Evolutionary conservation across 78 protist genomes (phyloP).

Genomic region (Reticulomyxa filosa): DNA sequence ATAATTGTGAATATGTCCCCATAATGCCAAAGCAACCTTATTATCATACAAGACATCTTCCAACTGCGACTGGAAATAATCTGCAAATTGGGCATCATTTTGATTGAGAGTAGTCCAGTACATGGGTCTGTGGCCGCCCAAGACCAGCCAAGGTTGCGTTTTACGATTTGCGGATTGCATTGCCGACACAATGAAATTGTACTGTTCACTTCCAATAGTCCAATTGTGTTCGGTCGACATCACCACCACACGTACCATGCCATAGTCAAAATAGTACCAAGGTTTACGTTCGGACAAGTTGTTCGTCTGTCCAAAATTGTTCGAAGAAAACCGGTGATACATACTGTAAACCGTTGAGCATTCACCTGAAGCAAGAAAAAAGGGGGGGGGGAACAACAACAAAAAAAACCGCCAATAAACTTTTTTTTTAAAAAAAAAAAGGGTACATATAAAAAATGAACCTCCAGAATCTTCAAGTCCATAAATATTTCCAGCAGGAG

Average conservation of each 20-base stretch:
- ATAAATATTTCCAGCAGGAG: too few species aligned
- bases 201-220: not conserved
- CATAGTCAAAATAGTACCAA: not conserved
- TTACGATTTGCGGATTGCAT: not conserved
- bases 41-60: not conserved
- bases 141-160: not conserved
- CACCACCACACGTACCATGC: not conserved
- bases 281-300: not conserved
- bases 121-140: not conserved
- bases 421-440: not conserved
- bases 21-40: not conserved
- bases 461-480: too few species aligned
- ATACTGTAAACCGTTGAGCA: too few species aligned
- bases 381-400: not conserved
- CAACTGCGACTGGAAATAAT: not conserved
- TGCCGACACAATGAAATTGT: not conserved
- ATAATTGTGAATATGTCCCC: not conserved
- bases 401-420: not conserved
- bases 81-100: not conserved
- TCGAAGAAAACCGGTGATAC: not conserved
- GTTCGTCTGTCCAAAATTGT: not conserved
- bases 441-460: too few species aligned
- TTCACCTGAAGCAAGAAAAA: too few species aligned
- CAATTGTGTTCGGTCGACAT: not conserved
- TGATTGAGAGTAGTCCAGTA: not conserved